phyloP scores from a whole-genome alignment of 1,284 basidiomycete genomes.

The Ganoderma lucidum region DNA sequence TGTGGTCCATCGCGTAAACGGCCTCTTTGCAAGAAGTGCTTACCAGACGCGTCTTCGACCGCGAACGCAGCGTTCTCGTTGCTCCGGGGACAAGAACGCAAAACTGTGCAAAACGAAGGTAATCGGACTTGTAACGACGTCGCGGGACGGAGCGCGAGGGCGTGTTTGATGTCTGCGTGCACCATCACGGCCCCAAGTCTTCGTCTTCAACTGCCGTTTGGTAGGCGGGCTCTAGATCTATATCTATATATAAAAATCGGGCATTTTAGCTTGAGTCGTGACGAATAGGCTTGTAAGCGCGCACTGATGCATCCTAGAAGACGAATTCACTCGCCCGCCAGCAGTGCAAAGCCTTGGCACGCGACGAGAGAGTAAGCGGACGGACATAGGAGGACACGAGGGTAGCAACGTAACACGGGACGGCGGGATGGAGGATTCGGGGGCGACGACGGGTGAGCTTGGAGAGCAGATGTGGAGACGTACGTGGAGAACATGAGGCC shows the following conservation, averaged over 20 bases:
- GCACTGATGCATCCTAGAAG: neutral
- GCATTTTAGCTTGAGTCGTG: neutral
- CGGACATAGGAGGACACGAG: neutral
- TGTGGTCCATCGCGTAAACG: neutral
- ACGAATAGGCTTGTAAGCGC: neutral
- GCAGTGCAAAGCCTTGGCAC: neutral
- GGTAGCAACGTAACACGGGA: neutral
- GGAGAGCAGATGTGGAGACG: neutral
- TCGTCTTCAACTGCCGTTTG: too few relatives aligned
- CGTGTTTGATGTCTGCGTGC: neutral
- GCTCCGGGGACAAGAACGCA: neutral
- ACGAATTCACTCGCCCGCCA: neutral
- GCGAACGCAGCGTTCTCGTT: neutral
- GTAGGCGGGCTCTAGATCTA: neutral
- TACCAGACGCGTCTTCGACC: neutral
- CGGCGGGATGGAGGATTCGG: neutral
- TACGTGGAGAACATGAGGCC: neutral
- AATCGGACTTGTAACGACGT: neutral
- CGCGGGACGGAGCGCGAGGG: neutral
- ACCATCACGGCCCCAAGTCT: neutral
- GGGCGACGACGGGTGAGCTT: neutral
- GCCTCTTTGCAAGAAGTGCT: neutral
- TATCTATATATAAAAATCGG: neutral
- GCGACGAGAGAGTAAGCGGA: neutral
- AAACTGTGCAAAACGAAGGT: too few relatives aligned